These are phyloP conservation scores for Rhizopus delemar DNA, from an alignment of 371 early-diverging fungal genomes.

Conservation along the genomic window DNA sequence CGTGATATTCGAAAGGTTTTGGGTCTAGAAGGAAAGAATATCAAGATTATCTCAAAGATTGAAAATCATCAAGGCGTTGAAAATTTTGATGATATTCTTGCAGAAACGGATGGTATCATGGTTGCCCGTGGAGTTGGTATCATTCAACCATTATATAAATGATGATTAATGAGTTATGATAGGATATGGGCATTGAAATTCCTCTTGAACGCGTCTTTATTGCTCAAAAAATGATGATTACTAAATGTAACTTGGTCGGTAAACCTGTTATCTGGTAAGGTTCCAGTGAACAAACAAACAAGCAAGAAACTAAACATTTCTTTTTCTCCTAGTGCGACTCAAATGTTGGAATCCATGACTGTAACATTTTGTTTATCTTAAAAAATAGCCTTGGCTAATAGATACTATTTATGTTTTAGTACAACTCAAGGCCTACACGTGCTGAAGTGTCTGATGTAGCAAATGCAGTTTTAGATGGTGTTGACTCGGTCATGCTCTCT, in stretches of 20 bases:
- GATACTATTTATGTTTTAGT: conserved; percentile 35
- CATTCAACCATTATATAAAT: conserved; percentile 4
- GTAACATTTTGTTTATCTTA: conserved; percentile 34
- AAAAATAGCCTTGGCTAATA: not conserved
- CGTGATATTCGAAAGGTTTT: conserved; percentile 78
- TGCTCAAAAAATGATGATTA: conserved; percentile 97
- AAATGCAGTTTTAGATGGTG: conserved; percentile 96
- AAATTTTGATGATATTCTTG: conserved; percentile 97
- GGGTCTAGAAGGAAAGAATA: conserved; percentile 74
- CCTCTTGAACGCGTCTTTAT: conserved; percentile 90
- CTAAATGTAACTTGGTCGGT: conserved; percentile 89
- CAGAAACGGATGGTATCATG: conserved; percentile 97
- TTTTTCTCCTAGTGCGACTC: conserved; percentile 75
- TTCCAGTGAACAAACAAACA: not conserved
- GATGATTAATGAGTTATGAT: not conserved
- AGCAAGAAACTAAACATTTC: not conserved
- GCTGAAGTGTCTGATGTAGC: conserved; percentile 99
- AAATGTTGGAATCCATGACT: conserved; percentile 99
- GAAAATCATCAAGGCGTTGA: conserved; percentile 95
- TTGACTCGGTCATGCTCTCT: conserved; percentile 98
- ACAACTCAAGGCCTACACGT: conserved; percentile 95
- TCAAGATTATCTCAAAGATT: conserved; percentile 95
- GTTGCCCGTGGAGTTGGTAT: conserved; percentile 89
- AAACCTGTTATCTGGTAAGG: conserved; percentile 92
- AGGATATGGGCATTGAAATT: conserved; percentile 97